Evolutionary conservation across 169 alveolate species (phyloP).

Genomic region (Eimeria maxima): DNA sequence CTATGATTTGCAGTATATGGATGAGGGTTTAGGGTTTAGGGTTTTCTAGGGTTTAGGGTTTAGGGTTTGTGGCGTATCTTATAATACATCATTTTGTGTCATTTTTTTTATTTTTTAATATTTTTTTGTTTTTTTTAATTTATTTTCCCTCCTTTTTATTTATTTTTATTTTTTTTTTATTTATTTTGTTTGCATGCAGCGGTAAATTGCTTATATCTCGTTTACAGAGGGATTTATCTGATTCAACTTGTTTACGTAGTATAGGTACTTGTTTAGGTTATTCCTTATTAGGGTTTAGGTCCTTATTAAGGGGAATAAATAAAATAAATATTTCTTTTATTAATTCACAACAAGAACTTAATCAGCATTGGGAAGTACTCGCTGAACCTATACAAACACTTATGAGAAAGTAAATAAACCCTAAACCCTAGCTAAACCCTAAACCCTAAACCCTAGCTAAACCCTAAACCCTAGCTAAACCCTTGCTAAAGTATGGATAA

Average conservation of each 20-base stretch:
- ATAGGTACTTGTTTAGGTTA: conserved; percentile 85
- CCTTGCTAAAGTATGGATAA: too few species aligned
- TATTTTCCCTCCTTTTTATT: too few species aligned
- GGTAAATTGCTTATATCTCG: conserved; percentile 96
- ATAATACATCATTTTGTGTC: background rate
- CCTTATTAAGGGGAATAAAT: conserved; percentile 91
- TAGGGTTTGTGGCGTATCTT: background rate
- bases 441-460: conserved; percentile 37
- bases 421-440: background rate
- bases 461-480: conserved; percentile 28
- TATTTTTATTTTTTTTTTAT: background rate
- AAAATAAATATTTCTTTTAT: conserved; percentile 90
- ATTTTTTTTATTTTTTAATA: too few species aligned
- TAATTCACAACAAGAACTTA: conserved; percentile 89
- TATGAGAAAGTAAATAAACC: conserved; percentile 89
- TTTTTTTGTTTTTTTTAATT: background rate
- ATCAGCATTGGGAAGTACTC: conserved; percentile 95
- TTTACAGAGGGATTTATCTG: conserved; percentile 97
- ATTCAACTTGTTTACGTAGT: conserved; percentile 97
- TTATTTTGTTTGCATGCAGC: conserved; percentile 67
- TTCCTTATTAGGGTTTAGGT: conserved; percentile 91
- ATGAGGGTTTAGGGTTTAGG: background rate
- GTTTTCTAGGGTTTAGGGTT: background rate
- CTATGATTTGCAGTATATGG: too few species aligned
- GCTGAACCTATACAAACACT: conserved; percentile 97